phyloP scores from a whole-genome alignment of 116 monocot species.

The Phalaenopsis hybrid region DNA sequence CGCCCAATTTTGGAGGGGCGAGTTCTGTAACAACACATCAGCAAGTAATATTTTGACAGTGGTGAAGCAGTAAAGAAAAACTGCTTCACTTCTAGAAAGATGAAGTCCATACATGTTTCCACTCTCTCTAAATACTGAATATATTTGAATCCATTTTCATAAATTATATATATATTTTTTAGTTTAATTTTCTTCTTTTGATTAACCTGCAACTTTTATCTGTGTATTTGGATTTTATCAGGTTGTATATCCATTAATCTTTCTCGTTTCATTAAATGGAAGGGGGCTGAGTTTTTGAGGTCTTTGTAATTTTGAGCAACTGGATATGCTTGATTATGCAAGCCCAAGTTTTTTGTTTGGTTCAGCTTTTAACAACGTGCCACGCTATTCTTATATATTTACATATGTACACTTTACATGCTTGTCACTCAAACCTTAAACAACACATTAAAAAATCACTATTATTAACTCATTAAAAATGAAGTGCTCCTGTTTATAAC shows the following conservation, averaged over 20 bases:
- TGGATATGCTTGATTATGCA: no score
- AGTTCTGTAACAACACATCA: constrained; percentile 22
- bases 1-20: constrained; percentile 24
- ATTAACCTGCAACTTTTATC: neutral
- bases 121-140: constrained; percentile 10
- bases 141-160: constrained; percentile 7
- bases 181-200: neutral
- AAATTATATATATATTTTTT: constrained; percentile 9
- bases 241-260: constrained; percentile 2
- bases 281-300: neutral
- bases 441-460: no score
- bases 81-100: constrained; percentile 20
- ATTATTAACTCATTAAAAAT: no score
- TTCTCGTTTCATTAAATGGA: neutral
- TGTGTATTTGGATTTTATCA: neutral
- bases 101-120: constrained; percentile 21
- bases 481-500: no score
- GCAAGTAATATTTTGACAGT: constrained; percentile 12
- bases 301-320: no score
- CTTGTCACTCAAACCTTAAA: no score
- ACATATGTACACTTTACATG: no score
- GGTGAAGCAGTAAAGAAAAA: constrained; percentile 16
- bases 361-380: no score
- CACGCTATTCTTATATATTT: no score
- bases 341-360: no score